Conservation (phyloP, 495 filamentous ascomycete genomes). For the Aspergillus bridgeri region DNA sequence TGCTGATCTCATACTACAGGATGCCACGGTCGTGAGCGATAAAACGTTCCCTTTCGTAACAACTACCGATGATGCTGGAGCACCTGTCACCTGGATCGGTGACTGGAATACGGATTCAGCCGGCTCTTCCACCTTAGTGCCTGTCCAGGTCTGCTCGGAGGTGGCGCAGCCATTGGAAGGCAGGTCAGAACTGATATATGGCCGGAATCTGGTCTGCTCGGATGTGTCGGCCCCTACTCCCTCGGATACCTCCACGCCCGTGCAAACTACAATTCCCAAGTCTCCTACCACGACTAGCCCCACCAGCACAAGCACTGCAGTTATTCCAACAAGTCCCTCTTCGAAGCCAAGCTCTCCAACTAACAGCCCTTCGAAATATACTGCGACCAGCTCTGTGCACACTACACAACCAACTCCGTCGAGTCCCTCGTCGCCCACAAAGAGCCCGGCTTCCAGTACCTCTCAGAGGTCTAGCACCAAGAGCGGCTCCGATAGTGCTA, state of each 20-base stretch:
- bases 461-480: background rate
- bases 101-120: background rate
- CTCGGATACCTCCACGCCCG: background rate
- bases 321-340: background rate
- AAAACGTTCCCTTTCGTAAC: background rate
- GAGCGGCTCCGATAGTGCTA: background rate
- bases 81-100: background rate
- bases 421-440: background rate
- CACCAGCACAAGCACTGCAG: background rate
- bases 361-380: background rate
- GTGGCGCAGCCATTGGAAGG: background rate
- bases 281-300: background rate
- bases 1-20: background rate
- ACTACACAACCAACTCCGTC: background rate
- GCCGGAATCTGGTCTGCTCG: background rate
- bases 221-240: background rate
- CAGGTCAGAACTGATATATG: background rate
- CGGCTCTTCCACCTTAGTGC: background rate
- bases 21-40: background rate
- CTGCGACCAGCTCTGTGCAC: background rate
- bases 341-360: background rate
- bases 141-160: background rate
- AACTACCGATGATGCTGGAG: background rate
- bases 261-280: background rate
- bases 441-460: no score